Evolutionary conservation across 768 basidiomycete genomes (phyloP).

Genomic region (Macrolepiota fuliginosa): DNA sequence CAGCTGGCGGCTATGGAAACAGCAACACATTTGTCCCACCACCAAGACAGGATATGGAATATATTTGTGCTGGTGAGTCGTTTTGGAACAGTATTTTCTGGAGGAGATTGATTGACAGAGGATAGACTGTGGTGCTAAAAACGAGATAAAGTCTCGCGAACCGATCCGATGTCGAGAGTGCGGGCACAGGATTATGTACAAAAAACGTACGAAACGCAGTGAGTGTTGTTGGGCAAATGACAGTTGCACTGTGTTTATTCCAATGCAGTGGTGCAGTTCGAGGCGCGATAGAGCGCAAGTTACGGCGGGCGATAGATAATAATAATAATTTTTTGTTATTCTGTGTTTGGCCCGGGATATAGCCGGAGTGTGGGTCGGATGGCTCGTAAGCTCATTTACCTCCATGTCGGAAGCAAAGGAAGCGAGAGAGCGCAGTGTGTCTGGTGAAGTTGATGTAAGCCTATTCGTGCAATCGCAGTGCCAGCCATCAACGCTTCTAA

Average conservation of each 20-base stretch:
- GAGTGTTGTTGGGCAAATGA: slow-evolving; percentile 30
- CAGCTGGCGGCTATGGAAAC: slow-evolving; percentile 17
- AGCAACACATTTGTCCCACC: slow-evolving; percentile 31
- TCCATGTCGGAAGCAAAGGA: slow-evolving; percentile 49
- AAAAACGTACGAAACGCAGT: slow-evolving; percentile 95
- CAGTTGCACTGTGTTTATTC: slow-evolving; percentile 14
- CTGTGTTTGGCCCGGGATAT: slow-evolving; percentile 14
- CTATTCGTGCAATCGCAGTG: background rate
- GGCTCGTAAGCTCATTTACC: slow-evolving; percentile 46
- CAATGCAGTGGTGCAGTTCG: slow-evolving; percentile 73
- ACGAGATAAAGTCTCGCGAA: slow-evolving; percentile 87
- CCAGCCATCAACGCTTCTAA: background rate
- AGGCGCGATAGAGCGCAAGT: slow-evolving; percentile 59
- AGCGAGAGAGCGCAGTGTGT: slow-evolving; percentile 61
- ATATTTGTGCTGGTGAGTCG: slow-evolving; percentile 75
- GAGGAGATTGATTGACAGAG: background rate
- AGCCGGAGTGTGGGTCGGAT: background rate
- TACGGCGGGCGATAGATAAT: background rate
- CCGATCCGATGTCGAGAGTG: slow-evolving; percentile 96
- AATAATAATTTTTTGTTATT: slow-evolving; percentile 15
- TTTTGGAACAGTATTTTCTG: slow-evolving; percentile 5
- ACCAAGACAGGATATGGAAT: slow-evolving; percentile 72
- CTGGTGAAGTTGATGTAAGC: slow-evolving; percentile 56
- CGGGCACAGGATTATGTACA: slow-evolving; percentile 98
- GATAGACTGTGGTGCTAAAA: slow-evolving; percentile 88